Evolutionary conservation across 208 protist genomes (phyloP).

Genomic region (Perkinsela sp.): DNA sequence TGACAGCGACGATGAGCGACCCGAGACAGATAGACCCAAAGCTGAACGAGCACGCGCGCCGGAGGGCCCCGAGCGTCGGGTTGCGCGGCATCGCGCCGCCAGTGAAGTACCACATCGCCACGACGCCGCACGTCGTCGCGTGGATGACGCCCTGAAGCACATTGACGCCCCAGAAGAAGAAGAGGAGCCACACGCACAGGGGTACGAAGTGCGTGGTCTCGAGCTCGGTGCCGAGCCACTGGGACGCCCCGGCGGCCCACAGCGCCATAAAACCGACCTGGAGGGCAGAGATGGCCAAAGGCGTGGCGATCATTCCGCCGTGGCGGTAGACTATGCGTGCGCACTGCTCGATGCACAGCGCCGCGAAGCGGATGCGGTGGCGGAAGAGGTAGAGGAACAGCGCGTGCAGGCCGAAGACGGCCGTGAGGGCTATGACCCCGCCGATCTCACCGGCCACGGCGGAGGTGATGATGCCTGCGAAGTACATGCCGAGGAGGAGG

Average conservation of each 20-base stretch:
- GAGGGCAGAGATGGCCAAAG: slow-evolving; percentile 8
- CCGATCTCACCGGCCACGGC: neutral
- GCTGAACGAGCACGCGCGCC: slow-evolving; percentile 27
- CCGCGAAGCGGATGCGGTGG: slow-evolving; percentile 20
- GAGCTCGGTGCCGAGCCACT: slow-evolving; percentile 12
- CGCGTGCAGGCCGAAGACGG: slow-evolving; percentile 7
- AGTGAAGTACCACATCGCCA: slow-evolving; percentile 57
- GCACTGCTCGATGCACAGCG: slow-evolving; percentile 12
- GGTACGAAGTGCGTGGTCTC: slow-evolving; percentile 9
- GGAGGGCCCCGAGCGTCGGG: slow-evolving; percentile 22
- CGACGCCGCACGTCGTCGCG: slow-evolving; percentile 27
- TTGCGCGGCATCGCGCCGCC: slow-evolving; percentile 16
- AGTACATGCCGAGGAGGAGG: slow-evolving; percentile 10
- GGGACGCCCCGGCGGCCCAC: slow-evolving; percentile 15
- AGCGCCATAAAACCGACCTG: slow-evolving; percentile 17
- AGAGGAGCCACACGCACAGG: slow-evolving; percentile 17
- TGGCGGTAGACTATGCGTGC: slow-evolving; percentile 12
- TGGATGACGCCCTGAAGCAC: slow-evolving; percentile 25
- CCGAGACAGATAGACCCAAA: slow-evolving; percentile 61
- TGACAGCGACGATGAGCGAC: slow-evolving; percentile 32
- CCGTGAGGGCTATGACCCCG: neutral
- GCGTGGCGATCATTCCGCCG: slow-evolving; percentile 12
- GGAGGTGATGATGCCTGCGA: slow-evolving; percentile 1
- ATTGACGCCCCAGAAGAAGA: slow-evolving; percentile 26
- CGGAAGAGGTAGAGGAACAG: slow-evolving; percentile 27